phyloP scores from a whole-genome alignment of 2,329 filamentous ascomycete genomes.

The Colletotrichum sansevieriae region DNA sequence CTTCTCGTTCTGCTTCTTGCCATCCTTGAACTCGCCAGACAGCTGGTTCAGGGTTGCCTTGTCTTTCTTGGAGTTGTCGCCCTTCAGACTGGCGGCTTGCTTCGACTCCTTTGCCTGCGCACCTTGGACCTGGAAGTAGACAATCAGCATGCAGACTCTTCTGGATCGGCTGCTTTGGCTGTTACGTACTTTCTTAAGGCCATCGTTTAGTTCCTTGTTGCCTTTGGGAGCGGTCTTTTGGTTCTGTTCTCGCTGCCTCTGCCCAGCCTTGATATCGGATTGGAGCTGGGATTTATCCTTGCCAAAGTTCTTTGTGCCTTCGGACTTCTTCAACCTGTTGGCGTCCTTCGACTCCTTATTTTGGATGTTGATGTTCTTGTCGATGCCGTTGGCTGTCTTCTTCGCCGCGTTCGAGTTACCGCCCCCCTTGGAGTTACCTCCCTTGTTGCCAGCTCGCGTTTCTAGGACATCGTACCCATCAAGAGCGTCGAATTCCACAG shows the following conservation, averaged over 20 bases:
- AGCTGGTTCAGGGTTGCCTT: constrained; percentile 17
- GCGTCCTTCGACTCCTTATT: constrained; percentile 23
- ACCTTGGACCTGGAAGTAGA: constrained; percentile 16
- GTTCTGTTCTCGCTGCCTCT: constrained; percentile 5
- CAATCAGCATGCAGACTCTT: neutral
- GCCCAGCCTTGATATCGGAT: neutral
- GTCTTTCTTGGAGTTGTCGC: constrained; percentile 3
- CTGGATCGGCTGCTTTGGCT: too few species aligned
- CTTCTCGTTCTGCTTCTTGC: constrained; percentile 18
- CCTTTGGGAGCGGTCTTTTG: constrained; percentile 12
- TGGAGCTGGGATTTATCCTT: constrained; percentile 8
- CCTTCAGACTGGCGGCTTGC: constrained; percentile 24
- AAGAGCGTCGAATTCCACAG: constrained; percentile 1
- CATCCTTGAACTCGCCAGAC: neutral
- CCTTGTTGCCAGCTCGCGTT: constrained; percentile 16
- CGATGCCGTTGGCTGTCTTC: constrained; percentile 14
- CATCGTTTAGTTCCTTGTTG: constrained; percentile 12
- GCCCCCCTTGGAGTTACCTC: neutral
- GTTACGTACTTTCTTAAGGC: constrained; percentile 21
- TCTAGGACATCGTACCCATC: neutral
- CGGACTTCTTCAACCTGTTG: neutral
- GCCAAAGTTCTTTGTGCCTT: constrained; percentile 4
- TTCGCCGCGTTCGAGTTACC: neutral
- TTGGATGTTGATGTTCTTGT: constrained; percentile 31
- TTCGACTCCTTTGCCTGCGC: constrained; percentile 18